phyloP scores from a whole-genome alignment of 192 early-diverging fungal species.

The Entomortierella beljakovae region DNA sequence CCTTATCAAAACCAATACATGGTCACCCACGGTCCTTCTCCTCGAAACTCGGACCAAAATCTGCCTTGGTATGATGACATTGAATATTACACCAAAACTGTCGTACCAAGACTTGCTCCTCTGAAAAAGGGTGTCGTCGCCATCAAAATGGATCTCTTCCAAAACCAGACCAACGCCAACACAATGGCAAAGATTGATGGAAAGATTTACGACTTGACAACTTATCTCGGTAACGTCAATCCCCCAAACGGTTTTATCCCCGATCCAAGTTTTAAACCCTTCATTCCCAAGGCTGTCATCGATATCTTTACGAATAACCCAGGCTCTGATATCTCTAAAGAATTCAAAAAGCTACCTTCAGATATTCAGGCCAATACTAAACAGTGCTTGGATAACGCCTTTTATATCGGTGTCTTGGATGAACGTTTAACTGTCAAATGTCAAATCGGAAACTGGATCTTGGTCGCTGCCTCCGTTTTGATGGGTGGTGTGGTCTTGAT shows the following conservation, averaged over 20 bases:
- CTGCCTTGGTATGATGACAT: conserved; percentile 37
- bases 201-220: conserved; percentile 76
- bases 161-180: conserved; percentile 58
- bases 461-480: conserved; percentile 68
- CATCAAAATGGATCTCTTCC: conserved; percentile 70
- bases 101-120: conserved; percentile 58
- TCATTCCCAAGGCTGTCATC: conserved; percentile 46
- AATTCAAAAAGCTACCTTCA: conserved; percentile 50
- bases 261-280: conserved; percentile 57
- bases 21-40: conserved; percentile 35
- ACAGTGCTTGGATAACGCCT: conserved; percentile 73
- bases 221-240: conserved; percentile 65
- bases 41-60: neutral
- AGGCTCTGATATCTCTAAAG: conserved; percentile 62
- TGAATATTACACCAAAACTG: conserved; percentile 51
- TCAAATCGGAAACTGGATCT: conserved; percentile 75
- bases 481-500: conserved; percentile 77
- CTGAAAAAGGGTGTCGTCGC: conserved; percentile 75
- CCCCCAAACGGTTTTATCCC: conserved; percentile 57
- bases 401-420: conserved; percentile 77
- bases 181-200: conserved; percentile 64
- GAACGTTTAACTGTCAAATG: conserved; percentile 63
- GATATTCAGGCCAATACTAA: conserved; percentile 40
- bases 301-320: conserved; percentile 56
- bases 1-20: conserved; percentile 13